These are phyloP conservation scores for Fusarium xylarioides DNA, from an alignment of 2,329 filamentous ascomycete species.

Conservation along the genomic window DNA sequence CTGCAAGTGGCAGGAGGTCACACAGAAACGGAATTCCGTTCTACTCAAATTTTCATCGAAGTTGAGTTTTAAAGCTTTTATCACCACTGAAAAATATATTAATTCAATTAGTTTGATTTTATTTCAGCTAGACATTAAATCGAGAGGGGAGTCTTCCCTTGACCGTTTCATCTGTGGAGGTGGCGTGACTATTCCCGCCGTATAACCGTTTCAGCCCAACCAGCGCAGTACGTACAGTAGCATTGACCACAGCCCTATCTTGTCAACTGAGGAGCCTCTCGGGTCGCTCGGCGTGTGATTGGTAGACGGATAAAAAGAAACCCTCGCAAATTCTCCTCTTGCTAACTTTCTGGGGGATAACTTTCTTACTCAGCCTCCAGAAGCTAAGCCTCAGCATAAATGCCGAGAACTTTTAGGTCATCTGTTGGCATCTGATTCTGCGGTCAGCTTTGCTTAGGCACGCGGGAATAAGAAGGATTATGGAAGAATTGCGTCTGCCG, in stretches of 20 bases:
- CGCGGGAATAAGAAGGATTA: not conserved
- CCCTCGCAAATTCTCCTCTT: no score
- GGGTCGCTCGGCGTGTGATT: not conserved
- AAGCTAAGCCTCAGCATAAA: not conserved
- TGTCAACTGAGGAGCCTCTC: not conserved
- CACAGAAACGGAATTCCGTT: not conserved
- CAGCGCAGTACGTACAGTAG: accelerated
- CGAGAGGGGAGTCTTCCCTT: no score
- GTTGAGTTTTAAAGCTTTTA: accelerated
- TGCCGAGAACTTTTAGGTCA: not conserved
- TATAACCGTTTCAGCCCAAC: not conserved
- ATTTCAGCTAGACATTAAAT: no score
- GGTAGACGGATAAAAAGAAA: not conserved
- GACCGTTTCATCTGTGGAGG: no score
- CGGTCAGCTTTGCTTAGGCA: not conserved
- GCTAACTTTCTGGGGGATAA: not conserved
- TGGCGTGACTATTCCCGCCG: not conserved
- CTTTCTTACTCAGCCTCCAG: not conserved
- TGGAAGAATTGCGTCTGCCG: no score
- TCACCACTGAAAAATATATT: no score
- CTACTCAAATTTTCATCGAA: accelerated
- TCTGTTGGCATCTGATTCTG: not conserved
- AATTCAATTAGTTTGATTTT: no score
- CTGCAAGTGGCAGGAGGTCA: not conserved
- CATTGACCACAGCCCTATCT: not conserved